These are phyloP conservation scores for Knufia fluminis DNA, from an alignment of 2,329 filamentous ascomycete species.

Conservation along the genomic window DNA sequence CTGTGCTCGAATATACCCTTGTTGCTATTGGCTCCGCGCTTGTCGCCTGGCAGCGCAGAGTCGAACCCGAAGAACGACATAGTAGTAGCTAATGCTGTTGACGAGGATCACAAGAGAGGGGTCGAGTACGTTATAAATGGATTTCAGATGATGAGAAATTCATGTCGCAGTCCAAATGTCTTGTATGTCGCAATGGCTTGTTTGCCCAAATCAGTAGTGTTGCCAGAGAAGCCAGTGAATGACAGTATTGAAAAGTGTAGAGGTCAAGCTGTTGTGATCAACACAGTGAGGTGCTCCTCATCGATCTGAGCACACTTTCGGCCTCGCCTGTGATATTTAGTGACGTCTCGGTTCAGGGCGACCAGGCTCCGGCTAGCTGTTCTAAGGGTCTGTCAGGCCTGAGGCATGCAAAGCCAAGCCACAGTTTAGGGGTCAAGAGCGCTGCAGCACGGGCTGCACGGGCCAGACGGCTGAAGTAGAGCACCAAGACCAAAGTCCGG, in stretches of 20 bases:
- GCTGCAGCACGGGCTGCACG: neutral
- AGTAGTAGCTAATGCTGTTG: slow-evolving; percentile 1
- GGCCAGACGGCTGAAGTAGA: neutral
- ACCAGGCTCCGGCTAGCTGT: neutral
- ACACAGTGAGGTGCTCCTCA: neutral
- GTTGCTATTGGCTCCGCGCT: slow-evolving; percentile 54
- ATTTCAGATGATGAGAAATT: neutral
- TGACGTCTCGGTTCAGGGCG: neutral
- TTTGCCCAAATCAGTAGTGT: neutral
- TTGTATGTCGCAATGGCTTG: neutral
- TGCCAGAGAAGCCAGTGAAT: neutral
- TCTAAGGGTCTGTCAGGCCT: too few species aligned
- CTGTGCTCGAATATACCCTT: slow-evolving; percentile 69
- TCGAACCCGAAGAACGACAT: slow-evolving; percentile 96
- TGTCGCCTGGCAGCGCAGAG: slow-evolving; percentile 53
- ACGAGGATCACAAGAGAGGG: neutral
- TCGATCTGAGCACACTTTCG: neutral
- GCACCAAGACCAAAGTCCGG: too few species aligned
- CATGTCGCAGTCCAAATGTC: neutral
- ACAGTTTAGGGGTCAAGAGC: neutral
- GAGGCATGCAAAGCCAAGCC: neutral
- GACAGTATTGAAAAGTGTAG: neutral
- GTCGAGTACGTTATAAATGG: neutral
- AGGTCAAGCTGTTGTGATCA: neutral
- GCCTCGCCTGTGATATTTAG: neutral